Base-by-base conservation (phyloP, 768 basidiomycete genomes). In the Dacryopinax primogenitus region DNA sequence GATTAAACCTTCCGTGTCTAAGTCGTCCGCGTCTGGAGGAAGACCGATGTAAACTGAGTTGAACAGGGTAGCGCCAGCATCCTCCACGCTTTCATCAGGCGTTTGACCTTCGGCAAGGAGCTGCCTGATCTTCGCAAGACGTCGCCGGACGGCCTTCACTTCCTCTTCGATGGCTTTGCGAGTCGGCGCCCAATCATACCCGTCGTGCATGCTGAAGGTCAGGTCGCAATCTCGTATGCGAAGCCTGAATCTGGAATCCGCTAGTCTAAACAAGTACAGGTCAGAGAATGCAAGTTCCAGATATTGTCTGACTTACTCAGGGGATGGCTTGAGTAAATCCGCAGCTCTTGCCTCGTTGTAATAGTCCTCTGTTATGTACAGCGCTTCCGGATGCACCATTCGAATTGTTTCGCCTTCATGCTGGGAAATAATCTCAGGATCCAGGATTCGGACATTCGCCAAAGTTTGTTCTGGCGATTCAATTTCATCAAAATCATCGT, bases 1-100 rank as follows among this genome's bases (percentile, higher is more conserved):
- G 36, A 96, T 83, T 45, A 95, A 78, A 1, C 84, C 85, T 11
- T 80, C 83, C 1, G 86, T 83, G 70, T 95, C 92, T 69, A 88
- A 77, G 30, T 84, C 82, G 62, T 88, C 86, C 15, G 83, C 74
- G 64, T 90, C 86, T 68, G 86, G 83, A 33, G 88, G 85, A n/a
- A 97, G 78, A 32, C 95, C 94, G 65, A 98, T 87, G 70, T 93
- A 90, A 36, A 96, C 84, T 0, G 94, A 98, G 72, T 97, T 96
- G 80, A 94, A 96, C 23, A 98, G 81, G 3, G 88, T 79, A 1
- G 88, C 77, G 69, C 86, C 85, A 4, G 87, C 87, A 32, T 80
- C 77, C 70, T 90, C 90, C 16, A 85, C 77, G 63, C 79, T 83
- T 18, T 87, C 83, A 67, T 95, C 91, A 36, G 91, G 86, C 1